Conservation (phyloP, 306 rosid genomes). For the Psophocarpus tetragonolobus region DNA sequence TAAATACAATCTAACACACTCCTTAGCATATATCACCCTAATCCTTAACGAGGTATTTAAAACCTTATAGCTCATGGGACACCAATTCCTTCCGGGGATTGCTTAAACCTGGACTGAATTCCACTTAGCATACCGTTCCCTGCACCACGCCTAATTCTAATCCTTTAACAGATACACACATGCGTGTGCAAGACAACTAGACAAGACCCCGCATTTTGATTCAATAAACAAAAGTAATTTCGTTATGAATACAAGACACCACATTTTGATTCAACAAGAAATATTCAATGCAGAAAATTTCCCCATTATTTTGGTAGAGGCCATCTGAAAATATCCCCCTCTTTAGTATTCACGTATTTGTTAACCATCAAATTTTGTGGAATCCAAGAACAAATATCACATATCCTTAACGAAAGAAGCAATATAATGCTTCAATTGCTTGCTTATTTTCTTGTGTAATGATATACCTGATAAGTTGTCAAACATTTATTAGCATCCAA, state of each 20-base stretch:
- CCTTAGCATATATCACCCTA: slow-evolving; percentile 5
- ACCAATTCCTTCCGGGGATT: not conserved
- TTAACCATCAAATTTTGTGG: not conserved
- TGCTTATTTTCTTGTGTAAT: not conserved
- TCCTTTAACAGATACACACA: not conserved
- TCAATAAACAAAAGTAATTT: not conserved
- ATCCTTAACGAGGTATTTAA: not conserved
- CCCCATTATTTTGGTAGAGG: not conserved
- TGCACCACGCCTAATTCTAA: slow-evolving; percentile 4
- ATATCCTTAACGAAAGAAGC: not conserved
- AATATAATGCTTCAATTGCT: not conserved
- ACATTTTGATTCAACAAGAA: slow-evolving; percentile 13
- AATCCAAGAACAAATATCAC: not conserved
- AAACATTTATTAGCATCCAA: not conserved
- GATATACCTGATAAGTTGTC: not conserved
- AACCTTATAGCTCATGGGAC: slow-evolving; percentile 7
- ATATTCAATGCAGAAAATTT: not conserved
- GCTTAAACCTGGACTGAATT: not conserved
- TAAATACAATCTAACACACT: not conserved
- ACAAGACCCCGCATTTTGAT: no score
- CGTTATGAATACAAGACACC: not conserved
- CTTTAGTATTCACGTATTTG: not conserved
- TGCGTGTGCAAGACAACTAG: not conserved
- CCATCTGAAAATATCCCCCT: not conserved
- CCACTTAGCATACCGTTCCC: not conserved